Percentiles rank a stretch among this genome's conserved stretches.
Evolutionary conservation across 257 asterid genomes (phyloP).

Genomic region (Hygrophila difformis): DNA sequence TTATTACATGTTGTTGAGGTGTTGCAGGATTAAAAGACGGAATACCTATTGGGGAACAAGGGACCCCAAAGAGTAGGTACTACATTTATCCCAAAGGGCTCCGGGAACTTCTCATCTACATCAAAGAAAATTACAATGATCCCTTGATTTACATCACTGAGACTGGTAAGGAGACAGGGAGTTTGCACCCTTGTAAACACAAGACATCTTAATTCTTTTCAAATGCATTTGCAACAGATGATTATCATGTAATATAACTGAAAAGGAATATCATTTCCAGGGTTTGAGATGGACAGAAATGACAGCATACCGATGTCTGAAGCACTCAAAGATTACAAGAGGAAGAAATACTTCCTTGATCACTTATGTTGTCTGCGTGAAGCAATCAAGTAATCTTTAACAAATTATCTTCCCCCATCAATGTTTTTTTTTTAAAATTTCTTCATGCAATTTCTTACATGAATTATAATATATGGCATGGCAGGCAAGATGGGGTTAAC

Average conservation of each 20-base stretch:
- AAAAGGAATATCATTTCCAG: conserved; percentile 12
- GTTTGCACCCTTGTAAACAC: too few species aligned
- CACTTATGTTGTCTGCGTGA: conserved; percentile 31
- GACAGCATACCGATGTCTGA: conserved; percentile 13
- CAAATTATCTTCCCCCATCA: background rate
- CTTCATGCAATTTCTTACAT: background rate
- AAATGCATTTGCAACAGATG: too few species aligned
- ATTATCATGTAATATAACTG: background rate
- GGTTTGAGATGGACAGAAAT: conserved; percentile 22
- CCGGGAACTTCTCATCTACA: conserved; percentile 5
- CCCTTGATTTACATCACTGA: conserved; percentile 41
- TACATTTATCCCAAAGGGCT: conserved; percentile 29
- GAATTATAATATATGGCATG: background rate
- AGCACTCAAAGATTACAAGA: conserved; percentile 26
- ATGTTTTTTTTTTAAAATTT: background rate
- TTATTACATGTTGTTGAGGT: too few species aligned
- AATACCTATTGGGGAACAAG: conserved; percentile 13
- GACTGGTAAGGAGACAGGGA: conserved; percentile 18
- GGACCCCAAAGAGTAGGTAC: conserved; percentile 6
- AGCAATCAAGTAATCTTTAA: conserved; percentile 23
- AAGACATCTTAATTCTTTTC: background rate
- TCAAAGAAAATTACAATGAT: conserved; percentile 25
- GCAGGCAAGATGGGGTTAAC: conserved; percentile 34
- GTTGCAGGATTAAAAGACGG: conserved; percentile 13
- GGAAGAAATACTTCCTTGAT: conserved; percentile 21